Evolutionary conservation across 2,329 filamentous ascomycete species (phyloP).

Genomic region (Pezicula neosporulosa): DNA sequence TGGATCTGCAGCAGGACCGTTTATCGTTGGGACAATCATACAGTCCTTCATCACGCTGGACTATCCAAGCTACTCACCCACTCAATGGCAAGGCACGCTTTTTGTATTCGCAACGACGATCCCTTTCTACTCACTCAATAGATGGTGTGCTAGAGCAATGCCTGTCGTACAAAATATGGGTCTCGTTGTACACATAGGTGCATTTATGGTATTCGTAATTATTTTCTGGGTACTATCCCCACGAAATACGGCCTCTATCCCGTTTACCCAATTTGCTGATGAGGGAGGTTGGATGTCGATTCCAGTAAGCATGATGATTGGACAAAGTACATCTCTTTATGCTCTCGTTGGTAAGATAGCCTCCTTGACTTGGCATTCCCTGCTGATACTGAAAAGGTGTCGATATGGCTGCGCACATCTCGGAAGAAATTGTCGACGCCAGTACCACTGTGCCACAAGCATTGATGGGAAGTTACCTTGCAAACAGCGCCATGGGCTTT

Average conservation of each 20-base stretch:
- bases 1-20: slow-evolving; percentile 62
- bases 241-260: slow-evolving; percentile 5
- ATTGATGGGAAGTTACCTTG: slow-evolving; percentile 39
- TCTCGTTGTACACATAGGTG: slow-evolving; percentile 37
- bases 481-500: slow-evolving; percentile 43
- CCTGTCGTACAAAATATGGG: slow-evolving; percentile 37
- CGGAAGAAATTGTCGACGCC: slow-evolving; percentile 44
- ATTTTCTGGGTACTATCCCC: slow-evolving; percentile 26
- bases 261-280: slow-evolving; percentile 25
- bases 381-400: neutral
- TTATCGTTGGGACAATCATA: slow-evolving; percentile 45
- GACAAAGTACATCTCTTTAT: slow-evolving; percentile 28
- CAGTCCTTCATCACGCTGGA: slow-evolving; percentile 41
- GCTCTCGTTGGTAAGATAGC: slow-evolving; percentile 1
- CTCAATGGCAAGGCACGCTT: slow-evolving; percentile 46
- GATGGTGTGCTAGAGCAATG: slow-evolving; percentile 30
- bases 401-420: slow-evolving; percentile 30
- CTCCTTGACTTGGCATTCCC: slow-evolving; percentile 14
- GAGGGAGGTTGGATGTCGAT: slow-evolving; percentile 22
- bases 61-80: slow-evolving; percentile 33
- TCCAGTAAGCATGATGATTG: slow-evolving; percentile 29
- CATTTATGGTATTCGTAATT: slow-evolving; percentile 37
- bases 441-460: slow-evolving; percentile 39
- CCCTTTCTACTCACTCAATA: slow-evolving; percentile 47
- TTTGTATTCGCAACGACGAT: slow-evolving; percentile 42